A percentile compares a stretch with the other conserved stretches of the same genome.
phyloP scores from a whole-genome alignment of 441 rosid species.

The Mallotus japonicus region DNA sequence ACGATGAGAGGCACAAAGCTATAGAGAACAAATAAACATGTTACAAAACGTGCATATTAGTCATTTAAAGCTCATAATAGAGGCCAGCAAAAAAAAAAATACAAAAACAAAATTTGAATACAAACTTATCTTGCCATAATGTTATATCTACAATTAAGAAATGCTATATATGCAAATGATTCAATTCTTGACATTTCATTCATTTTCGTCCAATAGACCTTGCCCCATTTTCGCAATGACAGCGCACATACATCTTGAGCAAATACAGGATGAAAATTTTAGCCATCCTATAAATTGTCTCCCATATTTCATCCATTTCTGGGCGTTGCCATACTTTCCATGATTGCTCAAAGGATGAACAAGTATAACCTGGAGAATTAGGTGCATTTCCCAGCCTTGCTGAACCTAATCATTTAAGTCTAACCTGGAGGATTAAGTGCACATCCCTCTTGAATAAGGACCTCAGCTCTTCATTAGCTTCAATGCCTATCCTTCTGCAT shows the following conservation, averaged over 20 bases:
- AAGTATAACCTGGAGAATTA: not conserved
- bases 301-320: not conserved
- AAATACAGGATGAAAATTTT: not conserved
- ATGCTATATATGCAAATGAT: not conserved
- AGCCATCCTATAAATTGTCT: not conserved
- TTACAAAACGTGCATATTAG: not conserved
- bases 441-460: conserved; percentile 76
- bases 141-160: not conserved
- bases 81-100: not conserved
- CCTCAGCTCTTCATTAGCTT: conserved; percentile 93
- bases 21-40: no score
- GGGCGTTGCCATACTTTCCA: not conserved
- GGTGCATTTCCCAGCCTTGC: not conserved
- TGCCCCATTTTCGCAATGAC: not conserved
- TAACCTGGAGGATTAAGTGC: conserved; percentile 85
- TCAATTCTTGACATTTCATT: not conserved
- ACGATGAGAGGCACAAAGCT: no score
- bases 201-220: not conserved
- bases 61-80: not conserved
- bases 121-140: not conserved
- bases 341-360: no score
- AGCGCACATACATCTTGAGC: not conserved
- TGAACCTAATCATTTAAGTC: conserved; percentile 43
- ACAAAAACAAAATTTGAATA: no score
- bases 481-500: conserved; percentile 82